phyloP scores from a whole-genome alignment of 2,329 filamentous ascomycete genomes.

The Aureobasidium pullulans region DNA sequence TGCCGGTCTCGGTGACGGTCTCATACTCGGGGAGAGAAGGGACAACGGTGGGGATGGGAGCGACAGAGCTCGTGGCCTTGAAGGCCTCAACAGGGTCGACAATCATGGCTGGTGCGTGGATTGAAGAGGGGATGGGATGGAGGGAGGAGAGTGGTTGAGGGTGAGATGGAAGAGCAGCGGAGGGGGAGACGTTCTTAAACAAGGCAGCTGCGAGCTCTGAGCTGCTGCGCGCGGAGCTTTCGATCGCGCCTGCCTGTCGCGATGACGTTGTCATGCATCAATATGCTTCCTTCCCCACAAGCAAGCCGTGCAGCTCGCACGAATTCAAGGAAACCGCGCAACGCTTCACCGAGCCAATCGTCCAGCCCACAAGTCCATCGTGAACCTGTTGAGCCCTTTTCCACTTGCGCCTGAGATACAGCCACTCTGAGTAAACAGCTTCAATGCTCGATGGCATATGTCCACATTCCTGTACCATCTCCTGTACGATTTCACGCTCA shows the following conservation, averaged over 20 bases:
- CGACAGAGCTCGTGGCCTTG: conserved; percentile 21
- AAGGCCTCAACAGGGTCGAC: conserved; percentile 38
- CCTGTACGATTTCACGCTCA: background rate
- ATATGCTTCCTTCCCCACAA: conserved; percentile 8
- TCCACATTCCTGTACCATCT: background rate
- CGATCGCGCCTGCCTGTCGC: conserved; percentile 3
- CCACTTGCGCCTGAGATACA: background rate
- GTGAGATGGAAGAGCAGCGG: background rate
- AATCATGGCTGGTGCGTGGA: conserved; percentile 33
- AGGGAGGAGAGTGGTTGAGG: conserved; percentile 2
- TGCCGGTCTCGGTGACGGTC: conserved; percentile 34
- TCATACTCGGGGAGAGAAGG: conserved; percentile 36
- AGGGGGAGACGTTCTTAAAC: conserved; percentile 9
- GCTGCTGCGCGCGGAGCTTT: conserved; percentile 8
- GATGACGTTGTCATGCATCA: conserved; percentile 5
- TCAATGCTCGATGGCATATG: background rate
- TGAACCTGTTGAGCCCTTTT: background rate
- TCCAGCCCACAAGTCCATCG: background rate
- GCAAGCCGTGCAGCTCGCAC: conserved; percentile 2
- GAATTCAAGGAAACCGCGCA: background rate
- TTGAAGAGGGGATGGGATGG: conserved; percentile 6
- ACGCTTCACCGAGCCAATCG: conserved; percentile 1
- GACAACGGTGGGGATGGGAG: conserved; percentile 35
- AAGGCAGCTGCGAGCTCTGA: conserved; percentile 6
- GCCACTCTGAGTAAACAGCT: background rate